Evolutionary conservation across 1,284 basidiomycete genomes (phyloP).

Genomic region (Cryptococcus sp.): DNA sequence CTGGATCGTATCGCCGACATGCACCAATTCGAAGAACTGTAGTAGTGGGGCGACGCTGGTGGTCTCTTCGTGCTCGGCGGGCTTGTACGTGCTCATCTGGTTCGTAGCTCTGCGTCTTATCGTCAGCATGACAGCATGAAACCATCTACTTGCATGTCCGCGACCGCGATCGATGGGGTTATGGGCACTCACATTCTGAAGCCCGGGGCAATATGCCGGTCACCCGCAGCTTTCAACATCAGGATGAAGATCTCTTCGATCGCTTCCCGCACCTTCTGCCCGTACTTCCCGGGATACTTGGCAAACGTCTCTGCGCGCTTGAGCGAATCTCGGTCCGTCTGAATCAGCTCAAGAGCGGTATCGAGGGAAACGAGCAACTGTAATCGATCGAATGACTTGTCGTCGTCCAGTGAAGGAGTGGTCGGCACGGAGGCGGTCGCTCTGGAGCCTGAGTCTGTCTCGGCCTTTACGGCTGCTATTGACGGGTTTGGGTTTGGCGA

Average conservation of each 20-base stretch:
- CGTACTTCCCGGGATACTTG: constrained; percentile 79
- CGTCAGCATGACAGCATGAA: not conserved
- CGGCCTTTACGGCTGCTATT: constrained; percentile 15
- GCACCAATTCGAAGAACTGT: constrained; percentile 97
- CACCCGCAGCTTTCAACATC: constrained; percentile 73
- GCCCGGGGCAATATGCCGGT: constrained; percentile 80
- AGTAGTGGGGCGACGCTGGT: constrained; percentile 83
- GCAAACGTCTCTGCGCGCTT: constrained; percentile 90
- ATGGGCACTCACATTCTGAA: constrained; percentile 69
- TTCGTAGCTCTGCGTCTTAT: constrained; percentile 66
- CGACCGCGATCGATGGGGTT: not conserved
- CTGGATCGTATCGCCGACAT: constrained; percentile 95
- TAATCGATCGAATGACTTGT: constrained; percentile 62
- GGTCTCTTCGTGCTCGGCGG: constrained; percentile 75
- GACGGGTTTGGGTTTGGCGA: too few species aligned
- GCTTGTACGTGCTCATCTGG: constrained; percentile 83
- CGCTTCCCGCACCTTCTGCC: constrained; percentile 77
- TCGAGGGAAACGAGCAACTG: constrained; percentile 90
- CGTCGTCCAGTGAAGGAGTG: constrained; percentile 25
- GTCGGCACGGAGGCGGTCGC: constrained; percentile 23
- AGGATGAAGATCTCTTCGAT: constrained; percentile 91
- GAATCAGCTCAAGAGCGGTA: constrained; percentile 86
- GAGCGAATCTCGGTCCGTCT: constrained; percentile 83
- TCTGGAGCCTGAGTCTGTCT: constrained; percentile 3
- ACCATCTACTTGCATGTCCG: not conserved